Percentiles rank a stretch among this genome's conserved stretches.
phyloP scores from a whole-genome alignment of 2,329 filamentous ascomycete genomes.

The Didymella segeticola region DNA sequence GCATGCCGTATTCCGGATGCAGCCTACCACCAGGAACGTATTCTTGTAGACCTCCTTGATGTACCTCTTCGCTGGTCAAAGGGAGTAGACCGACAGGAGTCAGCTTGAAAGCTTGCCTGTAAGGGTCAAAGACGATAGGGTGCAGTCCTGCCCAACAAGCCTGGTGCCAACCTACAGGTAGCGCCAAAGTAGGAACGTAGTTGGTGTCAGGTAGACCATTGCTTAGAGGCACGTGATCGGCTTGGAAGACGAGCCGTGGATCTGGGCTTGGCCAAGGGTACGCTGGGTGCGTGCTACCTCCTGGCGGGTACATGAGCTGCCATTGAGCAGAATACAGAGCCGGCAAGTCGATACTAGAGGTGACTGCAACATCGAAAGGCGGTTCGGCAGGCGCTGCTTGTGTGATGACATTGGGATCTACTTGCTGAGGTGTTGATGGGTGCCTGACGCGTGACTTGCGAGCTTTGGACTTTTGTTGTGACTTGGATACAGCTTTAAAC shows the following conservation, averaged over 20 bases:
- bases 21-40: slow-evolving; percentile 25
- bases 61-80: slow-evolving; percentile 27
- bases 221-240: slow-evolving; percentile 16
- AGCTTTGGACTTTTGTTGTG: not conserved
- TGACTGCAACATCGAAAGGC: slow-evolving; percentile 1
- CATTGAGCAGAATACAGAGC: slow-evolving; percentile 10
- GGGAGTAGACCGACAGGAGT: slow-evolving; percentile 29
- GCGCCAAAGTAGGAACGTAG: not conserved
- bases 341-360: slow-evolving; percentile 12
- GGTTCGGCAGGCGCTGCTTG: not conserved
- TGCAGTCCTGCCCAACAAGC: slow-evolving; percentile 23
- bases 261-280: slow-evolving; percentile 27
- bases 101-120: slow-evolving; percentile 28
- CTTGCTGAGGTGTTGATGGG: not conserved
- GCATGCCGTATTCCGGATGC: slow-evolving; percentile 23
- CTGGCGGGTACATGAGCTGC: slow-evolving; percentile 26
- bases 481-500: not conserved
- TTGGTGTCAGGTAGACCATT: slow-evolving; percentile 24
- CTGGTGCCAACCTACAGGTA: slow-evolving; percentile 26
- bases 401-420: not conserved
- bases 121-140: slow-evolving; percentile 27
- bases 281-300: slow-evolving; percentile 25
- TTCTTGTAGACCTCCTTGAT: slow-evolving; percentile 21
- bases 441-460: not conserved
- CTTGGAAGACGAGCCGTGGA: slow-evolving; percentile 21